Evolutionary conservation across 2,329 filamentous ascomycete species (phyloP).

Genomic region (Stemphylium lycopersici): DNA sequence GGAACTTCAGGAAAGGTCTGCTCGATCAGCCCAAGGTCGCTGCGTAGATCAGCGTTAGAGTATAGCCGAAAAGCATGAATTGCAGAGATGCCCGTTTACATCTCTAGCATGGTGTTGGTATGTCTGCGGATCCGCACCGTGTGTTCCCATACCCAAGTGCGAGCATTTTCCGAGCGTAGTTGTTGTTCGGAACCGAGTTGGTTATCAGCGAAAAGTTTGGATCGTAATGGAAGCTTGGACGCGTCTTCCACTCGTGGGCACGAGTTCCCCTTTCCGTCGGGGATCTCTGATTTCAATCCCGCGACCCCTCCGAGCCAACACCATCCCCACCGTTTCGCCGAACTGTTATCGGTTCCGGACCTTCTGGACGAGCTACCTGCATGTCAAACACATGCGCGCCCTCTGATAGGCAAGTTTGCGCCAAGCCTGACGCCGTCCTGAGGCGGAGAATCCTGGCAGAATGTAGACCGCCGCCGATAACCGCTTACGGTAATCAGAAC

Average conservation of each 20-base stretch:
- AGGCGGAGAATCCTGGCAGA: slow-evolving; percentile 34
- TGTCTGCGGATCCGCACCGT: slow-evolving; percentile 24
- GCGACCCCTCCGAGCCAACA: slow-evolving; percentile 18
- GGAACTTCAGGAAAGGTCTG: slow-evolving; percentile 72
- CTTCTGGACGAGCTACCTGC: slow-evolving; percentile 27
- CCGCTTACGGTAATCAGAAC: slow-evolving; percentile 39
- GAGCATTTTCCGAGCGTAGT: neutral
- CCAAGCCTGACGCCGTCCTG: slow-evolving; percentile 11
- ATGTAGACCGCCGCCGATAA: slow-evolving; percentile 36
- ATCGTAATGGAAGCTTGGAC: slow-evolving; percentile 16
- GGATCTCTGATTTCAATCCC: slow-evolving; percentile 24
- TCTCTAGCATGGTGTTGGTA: slow-evolving; percentile 11
- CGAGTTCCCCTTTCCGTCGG: slow-evolving; percentile 25
- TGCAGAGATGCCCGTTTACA: slow-evolving; percentile 34
- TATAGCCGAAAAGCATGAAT: slow-evolving; percentile 5
- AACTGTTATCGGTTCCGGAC: slow-evolving; percentile 22
- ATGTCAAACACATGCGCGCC: slow-evolving; percentile 13
- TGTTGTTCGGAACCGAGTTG: slow-evolving; percentile 15
- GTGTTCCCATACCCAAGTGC: neutral
- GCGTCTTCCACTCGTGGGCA: slow-evolving; percentile 14
- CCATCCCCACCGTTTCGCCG: slow-evolving; percentile 16
- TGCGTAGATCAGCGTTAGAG: slow-evolving; percentile 23
- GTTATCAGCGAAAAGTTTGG: slow-evolving; percentile 13
- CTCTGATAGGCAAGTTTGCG: slow-evolving; percentile 24
- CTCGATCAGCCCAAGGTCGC: slow-evolving; percentile 33